These are phyloP conservation scores for Sphagnum magellanicum DNA, from an alignment of 228 moss, liverwort and hornwort genomes.

Conservation along the genomic window DNA sequence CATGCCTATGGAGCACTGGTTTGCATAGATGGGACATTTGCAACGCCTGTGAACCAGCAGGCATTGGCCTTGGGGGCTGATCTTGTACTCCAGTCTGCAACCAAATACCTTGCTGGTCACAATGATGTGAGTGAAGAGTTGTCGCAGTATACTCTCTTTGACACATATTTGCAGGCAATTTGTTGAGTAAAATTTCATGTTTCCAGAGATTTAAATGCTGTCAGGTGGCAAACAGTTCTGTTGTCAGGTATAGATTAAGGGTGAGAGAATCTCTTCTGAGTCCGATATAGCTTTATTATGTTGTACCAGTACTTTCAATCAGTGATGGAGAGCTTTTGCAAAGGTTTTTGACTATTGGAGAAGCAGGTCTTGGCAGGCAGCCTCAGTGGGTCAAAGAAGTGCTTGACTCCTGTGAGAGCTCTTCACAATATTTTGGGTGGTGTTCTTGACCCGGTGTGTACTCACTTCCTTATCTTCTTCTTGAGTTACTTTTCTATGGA, in stretches of 20 bases:
- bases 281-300: too few relatives aligned
- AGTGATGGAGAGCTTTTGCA: too few relatives aligned
- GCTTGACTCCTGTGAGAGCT: constrained; percentile 75
- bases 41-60: constrained; percentile 96
- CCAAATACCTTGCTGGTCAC: constrained; percentile 97
- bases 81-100: constrained; percentile 92
- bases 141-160: not conserved
- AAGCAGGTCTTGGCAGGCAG: constrained; percentile 92
- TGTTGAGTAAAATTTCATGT: too few relatives aligned
- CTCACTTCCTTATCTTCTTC: not conserved
- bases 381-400: constrained; percentile 84
- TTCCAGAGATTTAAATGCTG: too few relatives aligned
- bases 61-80: constrained; percentile 90
- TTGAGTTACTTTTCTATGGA: not conserved
- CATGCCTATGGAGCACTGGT: constrained; percentile 78
- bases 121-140: constrained; percentile 68
- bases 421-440: constrained; percentile 92
- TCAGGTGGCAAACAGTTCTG: too few relatives aligned
- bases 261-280: too few relatives aligned
- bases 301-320: too few relatives aligned
- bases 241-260: too few relatives aligned
- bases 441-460: constrained; percentile 84
- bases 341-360: too few relatives aligned
- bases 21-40: constrained; percentile 98
- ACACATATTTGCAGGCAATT: too few relatives aligned